These are phyloP conservation scores for Auricularia sp. DNA, from an alignment of 768 basidiomycete genomes.

Conservation along the genomic window DNA sequence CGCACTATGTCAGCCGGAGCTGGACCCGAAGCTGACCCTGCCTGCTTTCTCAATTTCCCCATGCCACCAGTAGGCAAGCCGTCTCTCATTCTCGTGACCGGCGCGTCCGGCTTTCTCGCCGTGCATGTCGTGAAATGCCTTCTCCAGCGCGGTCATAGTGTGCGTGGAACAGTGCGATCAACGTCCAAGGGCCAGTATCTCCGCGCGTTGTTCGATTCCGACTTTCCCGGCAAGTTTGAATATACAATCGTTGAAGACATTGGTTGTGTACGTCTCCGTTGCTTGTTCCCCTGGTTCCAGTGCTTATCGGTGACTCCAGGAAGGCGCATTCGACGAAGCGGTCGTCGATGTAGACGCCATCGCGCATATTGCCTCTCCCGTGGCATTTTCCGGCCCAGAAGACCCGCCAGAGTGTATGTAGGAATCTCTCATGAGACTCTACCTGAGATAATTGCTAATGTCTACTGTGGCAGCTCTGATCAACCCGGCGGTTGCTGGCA, in stretches of 20 bases:
- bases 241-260: conserved; percentile 65
- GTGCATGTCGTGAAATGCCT: conserved; percentile 46
- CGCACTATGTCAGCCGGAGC: too few species aligned
- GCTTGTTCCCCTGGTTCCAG: background rate
- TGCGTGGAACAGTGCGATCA: conserved; percentile 60
- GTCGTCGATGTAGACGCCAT: conserved; percentile 69
- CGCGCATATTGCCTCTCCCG: conserved; percentile 57
- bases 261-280: conserved; percentile 28
- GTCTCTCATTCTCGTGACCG: conserved; percentile 41
- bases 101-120: conserved; percentile 53
- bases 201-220: conserved; percentile 36
- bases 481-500: conserved; percentile 14
- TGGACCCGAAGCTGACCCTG: too few species aligned
- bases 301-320: background rate
- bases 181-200: conserved; percentile 50
- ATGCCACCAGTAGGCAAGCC: conserved; percentile 30
- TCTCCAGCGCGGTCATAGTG: conserved; percentile 51
- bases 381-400: conserved; percentile 34
- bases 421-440: conserved; percentile 1
- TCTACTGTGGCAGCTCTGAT: conserved; percentile 17
- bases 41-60: too few species aligned
- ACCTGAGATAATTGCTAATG: background rate
- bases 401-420: conserved; percentile 30
- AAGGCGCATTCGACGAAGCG: conserved; percentile 69
- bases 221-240: conserved; percentile 50